Evolutionary conservation across 2,329 filamentous ascomycete species (phyloP), one percentile per base, ranked within the genome.

Genomic region (Fusarium mundagurra): DNA sequence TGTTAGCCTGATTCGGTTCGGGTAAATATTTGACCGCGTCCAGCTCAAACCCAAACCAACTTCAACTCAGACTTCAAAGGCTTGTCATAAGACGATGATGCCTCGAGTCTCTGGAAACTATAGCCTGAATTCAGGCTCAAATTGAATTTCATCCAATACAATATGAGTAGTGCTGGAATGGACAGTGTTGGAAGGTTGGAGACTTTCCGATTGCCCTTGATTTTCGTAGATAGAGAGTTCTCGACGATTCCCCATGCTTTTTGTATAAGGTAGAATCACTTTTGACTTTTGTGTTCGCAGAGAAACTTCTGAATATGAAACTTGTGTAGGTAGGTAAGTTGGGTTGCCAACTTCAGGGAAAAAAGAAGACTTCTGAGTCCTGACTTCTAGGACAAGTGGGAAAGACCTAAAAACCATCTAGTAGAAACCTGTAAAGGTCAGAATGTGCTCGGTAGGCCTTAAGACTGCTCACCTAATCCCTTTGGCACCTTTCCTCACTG

Each of bases 1-100:
- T 75, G 65, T 75, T 75, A 75, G 69, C 62, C 58, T 44, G 17
- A 20, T 53, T 44, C 29, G 34, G 27, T n/a, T 5, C 72, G 72
- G 72, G 59, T 41, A n/a, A 75, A 75, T 8, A 12, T 71, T 59
- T 47, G 29, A 53, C 72, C 72, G 72, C 16, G 4, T 8, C 7
- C 36, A 38, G 33, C n/a, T 18, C n/a, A 53, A 51, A 24, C 48
- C 48, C 18, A 14, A 27, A 24, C 12, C 17, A 60, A 31, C 57
- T 34, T 31, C 24, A 39, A 62, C 27, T n/a, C 24, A 45, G 39
- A 50, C 45, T 24, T 48, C 11, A 13, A 41, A 39, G 14, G 24
- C 20, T 27, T 39, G 11, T 39, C 24, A 29, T 18, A 22, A 12
- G 24, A 55, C 11, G 16, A 18, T 29, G 51, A 29, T 29, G 27